phyloP scores from a whole-genome alignment of 2,329 filamentous ascomycete species.

The Phialocephala sp. region DNA sequence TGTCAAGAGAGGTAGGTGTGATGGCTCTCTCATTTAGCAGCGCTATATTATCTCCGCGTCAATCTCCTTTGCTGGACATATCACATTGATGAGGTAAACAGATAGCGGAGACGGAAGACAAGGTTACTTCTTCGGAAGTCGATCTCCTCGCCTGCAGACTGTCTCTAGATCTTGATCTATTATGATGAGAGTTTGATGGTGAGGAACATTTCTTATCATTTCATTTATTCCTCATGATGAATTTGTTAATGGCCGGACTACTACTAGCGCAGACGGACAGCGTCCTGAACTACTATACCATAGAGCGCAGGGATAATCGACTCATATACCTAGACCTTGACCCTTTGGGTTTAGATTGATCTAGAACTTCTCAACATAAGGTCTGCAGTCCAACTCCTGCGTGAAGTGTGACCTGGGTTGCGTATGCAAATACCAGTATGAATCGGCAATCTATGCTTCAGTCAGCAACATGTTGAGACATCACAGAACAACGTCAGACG shows the following conservation, averaged over 20 bases:
- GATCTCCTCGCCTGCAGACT: conserved; percentile 82
- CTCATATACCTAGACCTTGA: neutral
- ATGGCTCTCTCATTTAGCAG: conserved; percentile 27
- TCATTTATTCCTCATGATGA: neutral
- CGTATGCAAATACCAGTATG: conserved; percentile 78
- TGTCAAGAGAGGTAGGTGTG: conserved; percentile 10
- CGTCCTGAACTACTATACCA: neutral
- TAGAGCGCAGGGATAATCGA: neutral
- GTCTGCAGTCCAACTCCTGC: conserved; percentile 80
- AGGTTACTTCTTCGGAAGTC: conserved; percentile 48
- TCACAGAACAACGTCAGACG: conserved; percentile 10
- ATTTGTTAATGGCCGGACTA: neutral
- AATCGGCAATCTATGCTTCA: conserved; percentile 73
- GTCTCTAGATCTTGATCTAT: conserved; percentile 65
- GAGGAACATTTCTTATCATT: conserved; percentile 52
- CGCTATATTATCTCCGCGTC: conserved; percentile 91
- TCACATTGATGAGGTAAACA: conserved; percentile 92
- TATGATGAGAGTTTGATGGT: conserved; percentile 84
- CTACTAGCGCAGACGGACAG: neutral
- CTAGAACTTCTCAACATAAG: conserved; percentile 77
- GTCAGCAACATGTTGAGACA: neutral
- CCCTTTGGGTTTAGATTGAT: neutral
- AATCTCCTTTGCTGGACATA: conserved; percentile 58
- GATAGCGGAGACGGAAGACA: conserved; percentile 80
- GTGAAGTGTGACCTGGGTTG: conserved; percentile 82